Evolutionary conservation across 1,284 basidiomycete genomes (phyloP), one percentile per base, ranked within the genome.

Genomic region (Ceratobasidium sp.): DNA sequence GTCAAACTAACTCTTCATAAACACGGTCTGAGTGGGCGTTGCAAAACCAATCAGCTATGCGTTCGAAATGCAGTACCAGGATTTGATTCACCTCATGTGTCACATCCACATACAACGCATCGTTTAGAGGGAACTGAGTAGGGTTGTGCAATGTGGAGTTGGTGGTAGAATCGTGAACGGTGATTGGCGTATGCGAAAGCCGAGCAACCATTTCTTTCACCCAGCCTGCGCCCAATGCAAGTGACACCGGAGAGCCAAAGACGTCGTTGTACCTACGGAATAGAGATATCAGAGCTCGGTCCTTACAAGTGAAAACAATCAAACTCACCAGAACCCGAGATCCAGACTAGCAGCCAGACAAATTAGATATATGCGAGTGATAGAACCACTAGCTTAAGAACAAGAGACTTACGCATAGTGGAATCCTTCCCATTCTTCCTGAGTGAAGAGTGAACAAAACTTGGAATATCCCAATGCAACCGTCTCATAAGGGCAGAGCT

Each of bases 351-450:
- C 13, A 13, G 5, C n/a, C n/a, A n/a, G n/a, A n/a, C n/a, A n/a
- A n/a, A n/a, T n/a, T n/a, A n/a, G n/a, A n/a, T n/a, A n/a, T n/a
- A n/a, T n/a, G n/a, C n/a, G n/a, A n/a, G n/a, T n/a, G n/a, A n/a
- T n/a, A n/a, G n/a, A n/a, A n/a, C n/a, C n/a, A n/a, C n/a, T n/a
- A n/a, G n/a, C n/a, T n/a, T 67, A 50, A 28, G 48, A 10, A 23
- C 23, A 66, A 50, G 38, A n/a, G 59, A 87, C 91, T 79, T 81
- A 93, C 90, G 91, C 87, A 79, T 96, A 97, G 83, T 95, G 90
- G 83, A 95, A 97, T 13, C 94, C 95, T 81, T 93, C 89, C 92
- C 95, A 96, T 84, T 98, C 96, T 62, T 95, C 92, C 82, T 93
- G 88, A 0, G 94, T 96, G 85, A 98, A 98, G 0, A 98, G 86